Conservation (phyloP, 139 green algal genomes). For the Gonium pectorale region DNA sequence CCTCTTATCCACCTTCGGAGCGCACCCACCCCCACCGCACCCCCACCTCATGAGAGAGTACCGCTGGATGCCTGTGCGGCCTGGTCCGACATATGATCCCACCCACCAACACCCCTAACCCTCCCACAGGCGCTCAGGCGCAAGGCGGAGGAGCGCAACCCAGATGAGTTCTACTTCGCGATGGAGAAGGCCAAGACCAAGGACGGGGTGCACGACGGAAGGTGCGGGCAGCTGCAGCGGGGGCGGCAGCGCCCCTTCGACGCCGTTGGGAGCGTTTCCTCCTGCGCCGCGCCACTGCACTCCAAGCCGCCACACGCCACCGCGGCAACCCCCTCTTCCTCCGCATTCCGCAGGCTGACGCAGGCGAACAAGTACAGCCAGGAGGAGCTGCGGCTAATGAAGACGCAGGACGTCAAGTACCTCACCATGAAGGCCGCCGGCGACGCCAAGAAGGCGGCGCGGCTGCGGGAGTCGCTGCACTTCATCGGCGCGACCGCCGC, state of each 20-base stretch:
- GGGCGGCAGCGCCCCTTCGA: too few species aligned
- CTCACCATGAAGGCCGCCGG: conserved; percentile 79
- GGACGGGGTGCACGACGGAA: conserved; percentile 84
- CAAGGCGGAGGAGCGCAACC: conserved; percentile 96
- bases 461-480: conserved; percentile 84
- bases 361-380: conserved; percentile 93
- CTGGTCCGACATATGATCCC: too few species aligned
- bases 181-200: conserved; percentile 92
- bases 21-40: too few species aligned
- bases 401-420: conserved; percentile 94
- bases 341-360: conserved; percentile 59
- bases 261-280: too few species aligned
- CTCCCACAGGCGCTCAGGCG: conserved; percentile 76
- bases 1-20: too few species aligned
- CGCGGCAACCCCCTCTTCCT: too few species aligned
- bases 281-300: too few species aligned
- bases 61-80: too few species aligned
- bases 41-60: too few species aligned
- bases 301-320: too few species aligned
- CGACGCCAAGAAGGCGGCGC: conserved; percentile 88
- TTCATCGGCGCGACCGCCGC: conserved; percentile 75
- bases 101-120: too few species aligned
- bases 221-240: too few species aligned
- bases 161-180: conserved; percentile 99
- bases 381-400: conserved; percentile 94